Conservation (phyloP, 2,329 filamentous ascomycete species). For the Arthrobotrys entomopaga region DNA sequence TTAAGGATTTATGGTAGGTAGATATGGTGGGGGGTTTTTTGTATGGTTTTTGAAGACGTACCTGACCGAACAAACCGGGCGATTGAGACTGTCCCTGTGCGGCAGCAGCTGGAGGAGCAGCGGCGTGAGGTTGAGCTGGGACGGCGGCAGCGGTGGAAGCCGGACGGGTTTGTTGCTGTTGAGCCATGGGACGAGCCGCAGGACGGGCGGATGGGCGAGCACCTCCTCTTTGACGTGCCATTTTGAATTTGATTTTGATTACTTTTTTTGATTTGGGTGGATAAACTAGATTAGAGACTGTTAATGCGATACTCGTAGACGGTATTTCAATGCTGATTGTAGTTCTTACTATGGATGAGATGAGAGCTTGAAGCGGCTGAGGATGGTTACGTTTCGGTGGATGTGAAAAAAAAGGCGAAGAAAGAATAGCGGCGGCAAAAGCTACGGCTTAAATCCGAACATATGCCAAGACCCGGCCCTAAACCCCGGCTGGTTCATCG, state of each 20-base stretch:
- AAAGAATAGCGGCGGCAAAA: constrained; percentile 59
- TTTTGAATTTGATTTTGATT: constrained; percentile 62
- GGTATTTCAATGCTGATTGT: background rate
- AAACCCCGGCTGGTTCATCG: background rate
- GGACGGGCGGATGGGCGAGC: constrained; percentile 74
- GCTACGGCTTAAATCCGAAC: constrained; percentile 58
- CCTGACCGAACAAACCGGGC: constrained; percentile 82
- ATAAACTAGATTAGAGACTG: background rate
- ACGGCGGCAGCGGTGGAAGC: constrained; percentile 67
- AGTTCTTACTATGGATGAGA: constrained; percentile 55
- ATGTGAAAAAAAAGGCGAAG: constrained; percentile 31
- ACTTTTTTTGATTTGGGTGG: background rate
- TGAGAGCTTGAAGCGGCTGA: constrained; percentile 51
- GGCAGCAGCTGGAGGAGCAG: constrained; percentile 63
- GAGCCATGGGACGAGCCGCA: constrained; percentile 65
- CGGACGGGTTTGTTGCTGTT: constrained; percentile 67
- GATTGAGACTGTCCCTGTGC: constrained; percentile 67
- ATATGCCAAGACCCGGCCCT: constrained; percentile 27
- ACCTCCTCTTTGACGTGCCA: constrained; percentile 81
- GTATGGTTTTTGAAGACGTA: constrained; percentile 35
- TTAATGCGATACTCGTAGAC: background rate
- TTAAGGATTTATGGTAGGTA: constrained; percentile 31
- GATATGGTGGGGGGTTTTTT: background rate
- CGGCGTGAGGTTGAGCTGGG: constrained; percentile 65
- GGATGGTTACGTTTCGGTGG: background rate